Evolutionary conservation across 257 asterid genomes (phyloP).

Genomic region (Jasminum sambac): DNA sequence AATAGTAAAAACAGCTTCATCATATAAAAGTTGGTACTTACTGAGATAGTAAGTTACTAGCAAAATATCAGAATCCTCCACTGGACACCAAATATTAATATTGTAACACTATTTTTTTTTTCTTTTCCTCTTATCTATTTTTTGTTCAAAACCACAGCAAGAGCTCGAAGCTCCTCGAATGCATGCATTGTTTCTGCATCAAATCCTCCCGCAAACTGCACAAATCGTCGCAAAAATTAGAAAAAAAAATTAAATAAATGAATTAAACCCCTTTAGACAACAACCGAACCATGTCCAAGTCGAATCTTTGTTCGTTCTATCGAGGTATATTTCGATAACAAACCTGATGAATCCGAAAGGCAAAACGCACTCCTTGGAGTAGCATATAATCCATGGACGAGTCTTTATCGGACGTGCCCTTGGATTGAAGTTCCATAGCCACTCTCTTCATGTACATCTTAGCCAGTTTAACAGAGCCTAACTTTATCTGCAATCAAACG

Average conservation of each 20-base stretch:
- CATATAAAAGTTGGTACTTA: slow-evolving; percentile 34
- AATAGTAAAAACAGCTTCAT: neutral
- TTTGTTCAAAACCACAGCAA: slow-evolving; percentile 71
- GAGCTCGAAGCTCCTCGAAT: slow-evolving; percentile 86
- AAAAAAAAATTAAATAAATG: too few species aligned
- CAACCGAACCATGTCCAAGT: neutral
- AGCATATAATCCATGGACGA: slow-evolving; percentile 84
- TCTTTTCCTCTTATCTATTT: slow-evolving; percentile 27
- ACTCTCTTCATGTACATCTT: slow-evolving; percentile 88
- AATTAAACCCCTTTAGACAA: neutral
- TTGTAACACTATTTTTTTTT: neutral
- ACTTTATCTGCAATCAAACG: slow-evolving; percentile 58
- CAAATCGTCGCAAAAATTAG: neutral
- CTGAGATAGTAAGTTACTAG: slow-evolving; percentile 72
- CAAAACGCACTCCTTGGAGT: slow-evolving; percentile 93
- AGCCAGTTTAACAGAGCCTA: slow-evolving; percentile 81
- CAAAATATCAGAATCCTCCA: slow-evolving; percentile 7
- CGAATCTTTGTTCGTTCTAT: neutral
- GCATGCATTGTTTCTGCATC: slow-evolving; percentile 94
- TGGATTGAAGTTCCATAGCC: slow-evolving; percentile 75
- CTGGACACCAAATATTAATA: slow-evolving; percentile 1
- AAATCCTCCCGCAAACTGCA: slow-evolving; percentile 97
- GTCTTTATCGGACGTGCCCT: slow-evolving; percentile 76
- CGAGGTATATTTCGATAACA: neutral
- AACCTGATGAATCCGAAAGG: slow-evolving; percentile 96